Conservation (phyloP, 1,284 basidiomycete species). For the Ceratobasidium sp. region DNA sequence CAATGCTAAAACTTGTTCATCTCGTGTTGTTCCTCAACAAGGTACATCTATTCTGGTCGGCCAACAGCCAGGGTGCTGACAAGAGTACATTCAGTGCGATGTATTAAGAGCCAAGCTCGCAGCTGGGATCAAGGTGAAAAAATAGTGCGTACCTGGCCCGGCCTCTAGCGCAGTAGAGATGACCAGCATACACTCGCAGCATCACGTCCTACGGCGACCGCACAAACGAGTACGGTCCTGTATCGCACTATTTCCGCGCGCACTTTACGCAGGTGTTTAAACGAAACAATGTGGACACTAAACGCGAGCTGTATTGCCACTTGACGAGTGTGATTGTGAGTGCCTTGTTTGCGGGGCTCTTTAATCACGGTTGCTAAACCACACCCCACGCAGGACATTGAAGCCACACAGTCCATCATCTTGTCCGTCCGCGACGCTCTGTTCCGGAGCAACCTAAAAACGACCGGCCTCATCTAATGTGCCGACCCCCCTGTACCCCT, state of each 20-base stretch:
- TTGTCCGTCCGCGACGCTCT: constrained; percentile 30
- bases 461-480: constrained; percentile 32
- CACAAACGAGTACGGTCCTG: constrained; percentile 74
- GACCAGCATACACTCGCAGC: constrained; percentile 56
- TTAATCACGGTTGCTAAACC: neutral
- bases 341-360: neutral
- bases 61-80: neutral
- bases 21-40: constrained; percentile 81
- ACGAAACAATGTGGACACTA: constrained; percentile 46
- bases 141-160: constrained; percentile 65
- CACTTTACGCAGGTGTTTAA: constrained; percentile 56
- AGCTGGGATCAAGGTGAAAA: constrained; percentile 70
- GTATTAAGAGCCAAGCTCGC: constrained; percentile 72
- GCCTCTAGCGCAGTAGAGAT: neutral
- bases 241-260: constrained; percentile 78
- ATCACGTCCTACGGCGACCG: constrained; percentile 82
- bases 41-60: constrained; percentile 55
- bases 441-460: constrained; percentile 32
- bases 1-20: constrained; percentile 74
- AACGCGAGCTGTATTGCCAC: constrained; percentile 46
- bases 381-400: constrained; percentile 4
- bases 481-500: neutral
- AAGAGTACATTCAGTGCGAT: constrained; percentile 65
- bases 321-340: constrained; percentile 46
- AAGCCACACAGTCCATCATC: constrained; percentile 36